Conservation (phyloP, 345 rosid species). For the Euphorbia tirucalli region DNA sequence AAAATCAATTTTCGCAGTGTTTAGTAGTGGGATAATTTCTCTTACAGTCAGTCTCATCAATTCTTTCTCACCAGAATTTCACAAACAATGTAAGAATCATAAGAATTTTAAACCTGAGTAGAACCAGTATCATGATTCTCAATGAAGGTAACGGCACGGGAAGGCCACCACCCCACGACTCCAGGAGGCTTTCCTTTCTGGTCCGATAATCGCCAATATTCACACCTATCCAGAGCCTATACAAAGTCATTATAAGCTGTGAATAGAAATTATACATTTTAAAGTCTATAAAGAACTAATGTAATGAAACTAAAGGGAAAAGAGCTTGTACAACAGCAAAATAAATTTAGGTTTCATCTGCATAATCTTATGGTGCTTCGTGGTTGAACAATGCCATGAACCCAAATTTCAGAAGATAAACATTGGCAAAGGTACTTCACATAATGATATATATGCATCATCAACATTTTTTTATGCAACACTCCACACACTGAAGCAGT, state of each 20-base stretch:
- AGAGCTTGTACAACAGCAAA: not conserved
- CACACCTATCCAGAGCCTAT: constrained; percentile 79
- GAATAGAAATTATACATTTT: not conserved
- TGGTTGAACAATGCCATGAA: not conserved
- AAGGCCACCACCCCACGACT: constrained; percentile 99
- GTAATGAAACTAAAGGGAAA: not conserved
- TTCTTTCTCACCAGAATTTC: not conserved
- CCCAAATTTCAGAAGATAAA: not conserved
- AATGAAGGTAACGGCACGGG: constrained; percentile 94
- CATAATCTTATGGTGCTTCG: constrained; percentile 1
- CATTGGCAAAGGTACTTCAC: not conserved
- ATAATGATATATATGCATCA: not conserved
- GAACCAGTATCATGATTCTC: constrained; percentile 99
- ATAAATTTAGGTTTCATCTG: not conserved
- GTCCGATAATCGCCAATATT: constrained; percentile 94
- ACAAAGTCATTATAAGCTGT: not conserved
- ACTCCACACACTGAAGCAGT: not conserved
- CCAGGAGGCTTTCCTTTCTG: constrained; percentile 91
- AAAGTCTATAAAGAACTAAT: not conserved
- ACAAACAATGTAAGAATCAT: not conserved
- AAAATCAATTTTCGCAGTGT: constrained; percentile 1
- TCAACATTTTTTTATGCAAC: not conserved
- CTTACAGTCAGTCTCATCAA: not conserved
- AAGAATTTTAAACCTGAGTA: constrained; percentile 64
- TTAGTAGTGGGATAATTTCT: not conserved